Evolutionary conservation across 805 yeast species (phyloP).

Genomic region (Ogataea henricii): DNA sequence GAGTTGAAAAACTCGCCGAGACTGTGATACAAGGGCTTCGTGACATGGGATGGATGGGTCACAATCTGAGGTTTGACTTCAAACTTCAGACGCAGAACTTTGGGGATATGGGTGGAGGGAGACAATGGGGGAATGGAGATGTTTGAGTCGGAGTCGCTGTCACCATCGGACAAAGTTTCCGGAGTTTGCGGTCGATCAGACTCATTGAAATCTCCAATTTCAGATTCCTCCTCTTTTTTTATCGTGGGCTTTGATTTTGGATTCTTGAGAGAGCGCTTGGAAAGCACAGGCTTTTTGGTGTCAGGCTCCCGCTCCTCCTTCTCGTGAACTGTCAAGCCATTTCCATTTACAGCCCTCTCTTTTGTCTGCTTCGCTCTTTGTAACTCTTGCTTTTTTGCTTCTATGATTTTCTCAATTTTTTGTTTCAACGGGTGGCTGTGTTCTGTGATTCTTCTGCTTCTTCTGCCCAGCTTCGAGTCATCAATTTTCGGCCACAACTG

Average conservation of each 20-base stretch:
- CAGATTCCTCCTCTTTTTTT: constrained; percentile 5
- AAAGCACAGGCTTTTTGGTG: neutral
- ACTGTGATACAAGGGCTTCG: constrained; percentile 44
- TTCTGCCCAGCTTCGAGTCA: constrained; percentile 25
- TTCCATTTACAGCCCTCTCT: neutral
- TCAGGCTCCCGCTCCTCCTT: constrained; percentile 4
- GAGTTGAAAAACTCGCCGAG: constrained; percentile 53
- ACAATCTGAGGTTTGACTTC: constrained; percentile 48
- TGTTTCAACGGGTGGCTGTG: constrained; percentile 27
- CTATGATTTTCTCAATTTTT: constrained; percentile 23
- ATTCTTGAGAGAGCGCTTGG: neutral
- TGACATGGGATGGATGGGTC: constrained; percentile 61
- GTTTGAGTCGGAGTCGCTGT: constrained; percentile 18
- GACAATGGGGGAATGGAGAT: constrained; percentile 21
- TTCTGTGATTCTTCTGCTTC: constrained; percentile 28
- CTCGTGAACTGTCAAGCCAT: neutral
- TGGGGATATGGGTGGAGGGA: constrained; percentile 25
- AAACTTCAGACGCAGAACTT: constrained; percentile 35
- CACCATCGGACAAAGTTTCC: neutral
- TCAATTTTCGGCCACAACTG: constrained; percentile 43
- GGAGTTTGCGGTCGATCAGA: neutral
- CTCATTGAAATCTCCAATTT: constrained; percentile 7
- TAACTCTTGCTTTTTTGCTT: constrained; percentile 5
- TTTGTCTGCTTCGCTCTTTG: neutral
- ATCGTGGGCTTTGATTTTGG: neutral